These are phyloP conservation scores for Lichtheimia ramosa DNA, from an alignment of 371 early-diverging fungal species.

Conservation along the genomic window DNA sequence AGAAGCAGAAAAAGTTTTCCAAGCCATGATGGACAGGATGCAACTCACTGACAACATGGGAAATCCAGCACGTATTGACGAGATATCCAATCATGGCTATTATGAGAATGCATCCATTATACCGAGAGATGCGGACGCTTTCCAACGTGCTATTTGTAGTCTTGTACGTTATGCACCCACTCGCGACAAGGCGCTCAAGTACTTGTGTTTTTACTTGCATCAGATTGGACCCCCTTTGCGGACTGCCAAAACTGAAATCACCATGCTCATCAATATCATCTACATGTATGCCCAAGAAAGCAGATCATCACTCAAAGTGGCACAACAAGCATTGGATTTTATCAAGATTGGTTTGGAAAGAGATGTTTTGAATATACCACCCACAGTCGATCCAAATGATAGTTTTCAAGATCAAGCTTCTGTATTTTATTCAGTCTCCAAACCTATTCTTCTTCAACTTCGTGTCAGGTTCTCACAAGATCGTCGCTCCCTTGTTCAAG, in stretches of 20 bases:
- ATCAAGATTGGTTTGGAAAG: slow-evolving; percentile 7
- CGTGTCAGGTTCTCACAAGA: too few species aligned
- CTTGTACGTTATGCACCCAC: slow-evolving; percentile 1
- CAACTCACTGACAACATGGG: background rate
- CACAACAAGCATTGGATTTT: slow-evolving; percentile 1
- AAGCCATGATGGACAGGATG: background rate
- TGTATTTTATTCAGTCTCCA: too few species aligned
- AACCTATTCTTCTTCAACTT: too few species aligned
- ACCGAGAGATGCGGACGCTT: background rate
- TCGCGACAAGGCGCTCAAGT: background rate
- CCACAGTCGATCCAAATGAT: too few species aligned
- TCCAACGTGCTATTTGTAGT: slow-evolving; percentile 3
- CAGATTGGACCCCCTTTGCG: slow-evolving; percentile 4
- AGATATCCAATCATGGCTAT: background rate
- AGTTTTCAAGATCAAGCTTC: too few species aligned
- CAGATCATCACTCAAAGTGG: background rate
- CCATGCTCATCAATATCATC: slow-evolving; percentile 5
- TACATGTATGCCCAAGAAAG: background rate
- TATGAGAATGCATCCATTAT: background rate
- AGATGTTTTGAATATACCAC: background rate
- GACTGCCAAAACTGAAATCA: slow-evolving; percentile 4
- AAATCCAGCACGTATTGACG: too few species aligned
- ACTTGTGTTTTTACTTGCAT: background rate
- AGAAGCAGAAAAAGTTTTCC: slow-evolving; percentile 3
- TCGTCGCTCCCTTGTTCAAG: too few species aligned